Percentiles rank a stretch among this genome's conserved stretches.
Conservation (phyloP, 305 asterid genomes). For the Fraxinus dipetala region DNA sequence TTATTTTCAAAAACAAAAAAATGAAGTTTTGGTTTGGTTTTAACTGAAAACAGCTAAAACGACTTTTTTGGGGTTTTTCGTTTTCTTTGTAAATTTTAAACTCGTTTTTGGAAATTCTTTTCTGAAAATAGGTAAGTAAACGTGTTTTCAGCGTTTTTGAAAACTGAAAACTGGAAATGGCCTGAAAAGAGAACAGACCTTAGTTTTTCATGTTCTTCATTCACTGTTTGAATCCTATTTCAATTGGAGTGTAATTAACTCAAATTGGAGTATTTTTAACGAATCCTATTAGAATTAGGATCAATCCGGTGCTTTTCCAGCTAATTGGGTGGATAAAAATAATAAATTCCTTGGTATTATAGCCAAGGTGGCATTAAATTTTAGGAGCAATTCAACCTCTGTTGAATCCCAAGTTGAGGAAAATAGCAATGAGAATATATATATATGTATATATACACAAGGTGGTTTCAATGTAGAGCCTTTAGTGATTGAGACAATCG, state of each 20-base stretch:
- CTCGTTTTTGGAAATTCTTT: too few relatives aligned
- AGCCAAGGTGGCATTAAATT: slow-evolving; percentile 33
- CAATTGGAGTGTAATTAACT: slow-evolving; percentile 1
- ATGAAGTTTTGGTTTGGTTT: too few relatives aligned
- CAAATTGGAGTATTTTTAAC: slow-evolving; percentile 26
- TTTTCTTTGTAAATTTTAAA: too few relatives aligned
- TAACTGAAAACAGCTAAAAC: too few relatives aligned
- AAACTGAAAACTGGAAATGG: too few relatives aligned
- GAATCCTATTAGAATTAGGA: slow-evolving; percentile 27
- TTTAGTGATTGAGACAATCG: slow-evolving; percentile 31
- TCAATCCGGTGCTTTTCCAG: slow-evolving; percentile 24
- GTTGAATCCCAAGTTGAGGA: slow-evolving; percentile 26
- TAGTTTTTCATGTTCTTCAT: too few relatives aligned
- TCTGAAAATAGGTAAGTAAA: too few relatives aligned
- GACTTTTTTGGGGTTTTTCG: too few relatives aligned
- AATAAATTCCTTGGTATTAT: slow-evolving; percentile 12
- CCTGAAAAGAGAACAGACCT: too few relatives aligned
- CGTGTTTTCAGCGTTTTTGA: too few relatives aligned
- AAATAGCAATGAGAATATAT: slow-evolving; percentile 21
- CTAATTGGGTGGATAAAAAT: slow-evolving; percentile 22
- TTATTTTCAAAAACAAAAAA: too few relatives aligned
- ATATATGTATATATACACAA: neutral
- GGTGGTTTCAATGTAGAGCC: slow-evolving; percentile 37
- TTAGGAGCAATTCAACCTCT: slow-evolving; percentile 36
- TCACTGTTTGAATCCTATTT: too few relatives aligned